phyloP scores from a whole-genome alignment of 2,329 filamentous ascomycete species.

The Ophiostoma triangulosporum region DNA sequence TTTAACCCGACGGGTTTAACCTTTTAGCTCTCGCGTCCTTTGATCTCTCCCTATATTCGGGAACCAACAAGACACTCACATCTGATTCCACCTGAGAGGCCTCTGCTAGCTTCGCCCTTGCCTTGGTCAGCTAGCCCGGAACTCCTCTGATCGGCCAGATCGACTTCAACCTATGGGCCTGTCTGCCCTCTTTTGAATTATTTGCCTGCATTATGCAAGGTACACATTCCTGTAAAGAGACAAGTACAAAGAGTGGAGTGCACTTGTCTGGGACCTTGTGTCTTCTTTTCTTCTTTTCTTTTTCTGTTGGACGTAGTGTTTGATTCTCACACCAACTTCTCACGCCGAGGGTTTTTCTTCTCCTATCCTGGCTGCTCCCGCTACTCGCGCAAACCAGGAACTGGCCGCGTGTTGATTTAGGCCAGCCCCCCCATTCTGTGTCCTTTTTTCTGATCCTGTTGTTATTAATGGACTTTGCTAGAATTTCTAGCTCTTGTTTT shows the following conservation, averaged over 20 bases:
- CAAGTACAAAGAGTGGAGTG: constrained; percentile 10
- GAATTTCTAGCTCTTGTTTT: background rate
- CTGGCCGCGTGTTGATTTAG: constrained; percentile 5
- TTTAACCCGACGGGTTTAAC: background rate
- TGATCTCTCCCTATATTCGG: background rate
- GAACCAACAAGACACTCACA: background rate
- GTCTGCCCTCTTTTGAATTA: background rate
- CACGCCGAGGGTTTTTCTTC: background rate
- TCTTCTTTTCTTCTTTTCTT: background rate
- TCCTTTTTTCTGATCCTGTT: background rate
- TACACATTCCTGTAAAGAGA: constrained; percentile 7
- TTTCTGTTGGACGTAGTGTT: background rate
- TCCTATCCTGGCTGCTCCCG: background rate
- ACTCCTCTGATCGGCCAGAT: constrained; percentile 1
- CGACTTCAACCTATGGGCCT: background rate
- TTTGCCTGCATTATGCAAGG: background rate
- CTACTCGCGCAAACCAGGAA: background rate
- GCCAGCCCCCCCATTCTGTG: constrained; percentile 1
- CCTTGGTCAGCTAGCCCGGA: background rate
- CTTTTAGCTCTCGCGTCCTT: background rate
- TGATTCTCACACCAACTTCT: background rate
- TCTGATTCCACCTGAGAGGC: background rate
- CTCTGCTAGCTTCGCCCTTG: background rate
- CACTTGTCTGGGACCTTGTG: constrained; percentile 6
- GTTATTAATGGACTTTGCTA: background rate